Percentiles rank a stretch among this genome's conserved stretches.
These are phyloP conservation scores for Cokeromyces recurvatus DNA, from an alignment of 371 early-diverging fungal genomes.

Conservation along the genomic window DNA sequence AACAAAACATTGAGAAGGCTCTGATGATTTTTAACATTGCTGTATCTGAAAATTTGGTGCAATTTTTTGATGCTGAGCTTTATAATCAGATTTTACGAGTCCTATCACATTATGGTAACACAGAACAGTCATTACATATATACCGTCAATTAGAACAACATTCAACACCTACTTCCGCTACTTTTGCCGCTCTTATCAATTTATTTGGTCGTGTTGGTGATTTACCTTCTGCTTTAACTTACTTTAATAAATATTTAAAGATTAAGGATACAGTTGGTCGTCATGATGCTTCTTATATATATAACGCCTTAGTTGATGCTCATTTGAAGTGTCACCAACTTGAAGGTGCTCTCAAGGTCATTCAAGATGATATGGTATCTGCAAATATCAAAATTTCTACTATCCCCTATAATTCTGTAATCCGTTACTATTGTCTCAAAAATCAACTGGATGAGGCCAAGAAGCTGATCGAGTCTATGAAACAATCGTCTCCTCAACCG, in stretches of 20 bases:
- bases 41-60: constrained; percentile 12
- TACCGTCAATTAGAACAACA: constrained; percentile 26
- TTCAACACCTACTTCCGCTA: constrained; percentile 29
- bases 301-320: constrained; percentile 44
- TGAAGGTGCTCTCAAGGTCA: constrained; percentile 34
- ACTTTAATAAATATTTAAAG: constrained; percentile 27
- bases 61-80: constrained; percentile 39
- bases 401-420: constrained; percentile 46
- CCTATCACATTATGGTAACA: constrained; percentile 44
- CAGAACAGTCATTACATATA: constrained; percentile 28
- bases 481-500: constrained; percentile 26
- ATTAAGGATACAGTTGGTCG: constrained; percentile 18
- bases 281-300: constrained; percentile 45
- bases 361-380: constrained; percentile 32
- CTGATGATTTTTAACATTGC: constrained; percentile 31
- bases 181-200: constrained; percentile 48
- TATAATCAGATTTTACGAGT: constrained; percentile 46
- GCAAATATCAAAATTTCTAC: constrained; percentile 31
- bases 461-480: constrained; percentile 20
- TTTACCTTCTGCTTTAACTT: constrained; percentile 27
- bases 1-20: constrained; percentile 33
- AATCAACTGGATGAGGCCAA: constrained; percentile 28
- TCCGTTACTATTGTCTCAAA: constrained; percentile 36
- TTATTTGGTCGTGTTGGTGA: constrained; percentile 48
- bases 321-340: constrained; percentile 38